These are phyloP conservation scores for Sanghuangporus weigelae DNA, from an alignment of 1,284 basidiomycete genomes.

Conservation along the genomic window DNA sequence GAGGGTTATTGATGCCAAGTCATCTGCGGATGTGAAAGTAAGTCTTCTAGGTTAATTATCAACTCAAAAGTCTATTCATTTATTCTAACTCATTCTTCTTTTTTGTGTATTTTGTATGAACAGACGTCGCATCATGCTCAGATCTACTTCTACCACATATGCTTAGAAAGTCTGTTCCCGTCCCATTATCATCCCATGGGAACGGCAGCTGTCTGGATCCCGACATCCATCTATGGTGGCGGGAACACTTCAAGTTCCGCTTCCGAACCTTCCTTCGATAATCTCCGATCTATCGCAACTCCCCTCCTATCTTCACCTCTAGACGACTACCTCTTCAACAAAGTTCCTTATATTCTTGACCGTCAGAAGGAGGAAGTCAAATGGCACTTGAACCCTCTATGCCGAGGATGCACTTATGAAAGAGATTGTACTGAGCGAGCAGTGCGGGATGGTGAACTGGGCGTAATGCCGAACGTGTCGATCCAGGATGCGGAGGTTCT, in stretches of 20 bases:
- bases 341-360: constrained; percentile 34
- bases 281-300: constrained; percentile 32
- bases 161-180: constrained; percentile 35
- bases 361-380: constrained; percentile 29
- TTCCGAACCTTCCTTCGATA: constrained; percentile 30
- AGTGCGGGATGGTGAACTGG: constrained; percentile 32
- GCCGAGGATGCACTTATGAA: constrained; percentile 37
- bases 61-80: constrained; percentile 11
- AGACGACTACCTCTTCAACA: constrained; percentile 35
- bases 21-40: constrained; percentile 37
- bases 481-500: constrained; percentile 35
- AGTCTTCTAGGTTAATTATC: not conserved
- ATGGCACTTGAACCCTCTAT: constrained; percentile 45
- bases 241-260: not conserved
- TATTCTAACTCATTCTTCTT: not conserved
- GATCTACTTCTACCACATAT: constrained; percentile 45
- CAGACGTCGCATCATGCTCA: constrained; percentile 49
- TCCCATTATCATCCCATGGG: constrained; percentile 31
- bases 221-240: constrained; percentile 33
- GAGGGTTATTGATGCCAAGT: constrained; percentile 51
- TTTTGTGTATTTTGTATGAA: too few relatives aligned
- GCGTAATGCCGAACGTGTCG: constrained; percentile 41
- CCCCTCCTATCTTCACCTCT: constrained; percentile 23
- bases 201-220: constrained; percentile 40
- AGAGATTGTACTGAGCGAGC: constrained; percentile 34